Evolutionary conservation across 495 filamentous ascomycete species (phyloP), one percentile per base, ranked within the genome.

Genomic region (Podospora anserina): DNA sequence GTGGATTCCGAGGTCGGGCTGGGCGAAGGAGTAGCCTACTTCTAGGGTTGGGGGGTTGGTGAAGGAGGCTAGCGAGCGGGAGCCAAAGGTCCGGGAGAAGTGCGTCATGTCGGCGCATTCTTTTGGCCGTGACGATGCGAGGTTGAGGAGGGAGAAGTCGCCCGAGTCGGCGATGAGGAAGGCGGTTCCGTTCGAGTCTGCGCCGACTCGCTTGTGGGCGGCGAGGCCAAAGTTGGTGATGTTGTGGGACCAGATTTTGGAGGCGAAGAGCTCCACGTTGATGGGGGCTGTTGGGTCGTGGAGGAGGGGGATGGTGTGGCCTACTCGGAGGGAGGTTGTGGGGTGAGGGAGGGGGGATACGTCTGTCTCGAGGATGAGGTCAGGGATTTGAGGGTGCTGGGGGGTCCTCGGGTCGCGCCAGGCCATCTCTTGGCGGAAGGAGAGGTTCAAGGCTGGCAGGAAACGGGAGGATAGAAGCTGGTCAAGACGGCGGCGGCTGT

Each of bases 41-140:
- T 77, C 75, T 11, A 74, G 3, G 20, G 74, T 77, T 15, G 74
- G 75, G 3, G 70, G 59, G 30, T 67, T 70, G 19, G 63, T 64
- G 64, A 76, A 73, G 15, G 57, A 65, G 23, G 72, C 61, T 3
- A 65, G 7, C 4, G 56, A 7, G 16, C 54, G 65, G 4, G 23
- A 19, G 61, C 15, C 26, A 1, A 73, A 49, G 2, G 64, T 57
- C 0, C 63, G 54, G 11, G 68, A 71, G 39, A 77, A 75, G 27
- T 56, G 30, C 15, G 70, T 69, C 5, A 76, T 19, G 7, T 73
- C 64, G 7, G 63, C 55, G 67, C 75, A 77, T 65, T 74, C 70
- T 13, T 67, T 65, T 0, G 71, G 66, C 6, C 39, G 39, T 2
- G 39, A 49, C 9, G 9, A 5, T 5, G 39, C 39, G 2, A 49